These are phyloP conservation scores for Neurospora intermedia DNA, from an alignment of 495 filamentous ascomycete species.

Conservation along the genomic window DNA sequence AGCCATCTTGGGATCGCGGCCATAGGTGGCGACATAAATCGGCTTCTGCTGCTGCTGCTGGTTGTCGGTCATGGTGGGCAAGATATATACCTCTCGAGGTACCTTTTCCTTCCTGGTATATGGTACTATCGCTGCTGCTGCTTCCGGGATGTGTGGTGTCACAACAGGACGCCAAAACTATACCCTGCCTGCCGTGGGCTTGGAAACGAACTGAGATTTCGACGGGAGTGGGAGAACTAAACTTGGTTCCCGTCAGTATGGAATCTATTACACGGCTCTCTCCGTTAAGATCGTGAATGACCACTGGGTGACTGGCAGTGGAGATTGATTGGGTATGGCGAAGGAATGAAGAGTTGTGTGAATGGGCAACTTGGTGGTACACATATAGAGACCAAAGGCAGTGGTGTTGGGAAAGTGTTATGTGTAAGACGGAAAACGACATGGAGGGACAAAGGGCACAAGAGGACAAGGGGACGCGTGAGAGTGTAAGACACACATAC, in stretches of 20 bases:
- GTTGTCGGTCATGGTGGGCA: background rate
- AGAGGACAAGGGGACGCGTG: background rate
- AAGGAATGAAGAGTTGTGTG: background rate
- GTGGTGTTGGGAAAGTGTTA: background rate
- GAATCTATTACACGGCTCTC: background rate
- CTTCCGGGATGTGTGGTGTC: background rate
- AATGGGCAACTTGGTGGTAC: background rate
- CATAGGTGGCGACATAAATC: constrained; percentile 21
- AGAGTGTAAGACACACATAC: background rate
- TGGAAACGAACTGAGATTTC: background rate
- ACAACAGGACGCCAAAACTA: background rate
- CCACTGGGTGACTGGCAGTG: background rate
- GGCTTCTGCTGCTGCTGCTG: constrained; percentile 8
- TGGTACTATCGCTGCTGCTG: background rate
- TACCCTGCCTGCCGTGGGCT: background rate
- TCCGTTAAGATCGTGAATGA: background rate
- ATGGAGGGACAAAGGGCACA: background rate
- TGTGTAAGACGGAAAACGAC: background rate
- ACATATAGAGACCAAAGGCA: background rate
- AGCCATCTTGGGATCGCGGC: constrained; percentile 18
- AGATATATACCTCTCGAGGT: background rate
- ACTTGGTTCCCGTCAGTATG: background rate
- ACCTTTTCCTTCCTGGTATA: background rate
- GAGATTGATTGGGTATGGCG: background rate
- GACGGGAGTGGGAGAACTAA: background rate